phyloP scores from a whole-genome alignment of 306 rosid genomes.

The Cicer bijugum region DNA sequence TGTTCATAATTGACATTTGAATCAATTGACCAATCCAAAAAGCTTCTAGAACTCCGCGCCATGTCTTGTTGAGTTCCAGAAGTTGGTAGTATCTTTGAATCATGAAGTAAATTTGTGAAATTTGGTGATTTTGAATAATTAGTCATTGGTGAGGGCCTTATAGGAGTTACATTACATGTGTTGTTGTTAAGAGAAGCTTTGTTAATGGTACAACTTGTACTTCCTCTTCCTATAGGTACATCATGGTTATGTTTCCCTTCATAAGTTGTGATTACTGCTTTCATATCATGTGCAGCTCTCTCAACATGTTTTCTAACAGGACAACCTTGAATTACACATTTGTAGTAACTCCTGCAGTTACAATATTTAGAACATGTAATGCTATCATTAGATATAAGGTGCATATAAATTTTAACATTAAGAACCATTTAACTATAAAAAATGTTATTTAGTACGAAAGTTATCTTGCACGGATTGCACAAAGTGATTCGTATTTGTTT shows the following conservation, averaged over 20 bases:
- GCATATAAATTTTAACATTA: too few species aligned
- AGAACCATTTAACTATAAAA: too few species aligned
- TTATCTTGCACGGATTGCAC: too few species aligned
- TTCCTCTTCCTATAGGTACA: slow-evolving; percentile 86
- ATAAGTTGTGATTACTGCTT: slow-evolving; percentile 91
- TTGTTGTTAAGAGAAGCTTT: slow-evolving; percentile 42
- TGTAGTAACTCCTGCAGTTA: slow-evolving; percentile 86
- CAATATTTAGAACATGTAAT: slow-evolving; percentile 3
- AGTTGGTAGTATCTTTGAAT: slow-evolving; percentile 31
- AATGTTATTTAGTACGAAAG: too few species aligned
- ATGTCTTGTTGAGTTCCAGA: slow-evolving; percentile 48
- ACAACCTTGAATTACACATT: slow-evolving; percentile 80
- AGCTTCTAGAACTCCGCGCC: slow-evolving; percentile 43
- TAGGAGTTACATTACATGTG: slow-evolving; percentile 42
- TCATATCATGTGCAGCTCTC: slow-evolving; percentile 76
- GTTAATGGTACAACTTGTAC: slow-evolving; percentile 48
- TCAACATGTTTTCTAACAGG: slow-evolving; percentile 94
- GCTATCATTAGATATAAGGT: too few species aligned
- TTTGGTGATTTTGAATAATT: slow-evolving; percentile 41
- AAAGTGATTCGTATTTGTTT: too few species aligned
- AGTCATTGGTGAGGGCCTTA: slow-evolving; percentile 58
- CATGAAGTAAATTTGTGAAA: slow-evolving; percentile 46
- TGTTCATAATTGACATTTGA: slow-evolving; percentile 38
- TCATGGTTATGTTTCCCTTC: slow-evolving; percentile 97
- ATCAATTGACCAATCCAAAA: slow-evolving; percentile 32